A percentile compares a stretch with the other conserved stretches of the same genome.
Conservation (phyloP, 768 basidiomycete species). For the Tricholoma bakamatsutake region DNA sequence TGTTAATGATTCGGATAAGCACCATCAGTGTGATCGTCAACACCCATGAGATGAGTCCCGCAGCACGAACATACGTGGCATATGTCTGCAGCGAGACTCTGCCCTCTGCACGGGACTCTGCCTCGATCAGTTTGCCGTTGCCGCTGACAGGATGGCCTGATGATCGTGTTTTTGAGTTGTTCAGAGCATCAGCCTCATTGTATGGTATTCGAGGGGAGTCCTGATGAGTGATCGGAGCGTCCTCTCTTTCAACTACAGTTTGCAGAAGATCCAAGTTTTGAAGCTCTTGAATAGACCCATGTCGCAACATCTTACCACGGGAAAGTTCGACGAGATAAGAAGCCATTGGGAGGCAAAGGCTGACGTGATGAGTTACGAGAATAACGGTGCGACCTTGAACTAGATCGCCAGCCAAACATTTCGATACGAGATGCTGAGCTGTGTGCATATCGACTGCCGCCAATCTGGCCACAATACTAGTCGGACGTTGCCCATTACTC, state of each 20-base stretch:
- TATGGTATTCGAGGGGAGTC: conserved; percentile 14
- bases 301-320: conserved; percentile 40
- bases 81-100: conserved; percentile 56
- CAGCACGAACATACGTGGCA: conserved; percentile 55
- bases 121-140: conserved; percentile 57
- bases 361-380: conserved; percentile 80
- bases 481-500: conserved; percentile 12
- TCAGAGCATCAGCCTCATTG: conserved; percentile 29
- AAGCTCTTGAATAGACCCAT: conserved; percentile 46
- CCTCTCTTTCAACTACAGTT: conserved; percentile 40
- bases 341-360: conserved; percentile 62
- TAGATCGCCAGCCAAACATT: conserved; percentile 59
- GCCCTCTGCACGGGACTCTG: conserved; percentile 62
- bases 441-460: conserved; percentile 79
- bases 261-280: conserved; percentile 36
- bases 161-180: background rate
- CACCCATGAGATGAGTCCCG: conserved; percentile 51
- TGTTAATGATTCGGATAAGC: conserved; percentile 48
- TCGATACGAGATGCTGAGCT: conserved; percentile 58
- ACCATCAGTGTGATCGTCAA: conserved; percentile 47
- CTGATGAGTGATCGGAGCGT: conserved; percentile 30
- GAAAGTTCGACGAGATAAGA: conserved; percentile 61
- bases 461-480: conserved; percentile 30
- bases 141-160: conserved; percentile 24
- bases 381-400: conserved; percentile 65